phyloP scores from a whole-genome alignment of 208 protist genomes.

The Trypanosoma brucei region DNA sequence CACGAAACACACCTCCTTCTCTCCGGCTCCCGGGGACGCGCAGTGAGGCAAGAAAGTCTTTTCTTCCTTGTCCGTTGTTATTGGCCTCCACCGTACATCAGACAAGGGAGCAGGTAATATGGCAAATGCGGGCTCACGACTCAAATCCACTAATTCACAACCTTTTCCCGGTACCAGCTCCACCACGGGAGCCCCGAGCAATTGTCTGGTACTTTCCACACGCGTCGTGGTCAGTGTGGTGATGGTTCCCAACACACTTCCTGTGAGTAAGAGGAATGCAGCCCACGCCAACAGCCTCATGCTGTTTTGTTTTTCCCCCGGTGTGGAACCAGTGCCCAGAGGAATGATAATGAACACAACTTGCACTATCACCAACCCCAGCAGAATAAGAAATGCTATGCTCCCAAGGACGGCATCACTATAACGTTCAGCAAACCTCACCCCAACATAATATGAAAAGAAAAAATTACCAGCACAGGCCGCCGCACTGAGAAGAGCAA shows the following conservation, averaged over 20 bases:
- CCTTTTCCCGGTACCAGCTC: constrained; percentile 51
- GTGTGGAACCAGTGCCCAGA: constrained; percentile 38
- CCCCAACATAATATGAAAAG: constrained; percentile 68
- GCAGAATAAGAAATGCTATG: constrained; percentile 57
- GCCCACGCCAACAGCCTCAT: constrained; percentile 73
- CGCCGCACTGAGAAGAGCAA: constrained; percentile 53
- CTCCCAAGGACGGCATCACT: constrained; percentile 52
- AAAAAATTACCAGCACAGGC: constrained; percentile 68
- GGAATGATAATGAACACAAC: constrained; percentile 69
- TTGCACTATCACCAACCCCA: constrained; percentile 54
- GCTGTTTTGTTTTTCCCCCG: constrained; percentile 47
- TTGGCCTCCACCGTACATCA: constrained; percentile 75
- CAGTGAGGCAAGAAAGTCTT: constrained; percentile 45
- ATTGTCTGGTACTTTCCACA: constrained; percentile 42
- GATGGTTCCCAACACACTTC: constrained; percentile 63
- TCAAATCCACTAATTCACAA: constrained; percentile 34
- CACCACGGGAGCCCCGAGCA: constrained; percentile 52
- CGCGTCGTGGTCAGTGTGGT: constrained; percentile 67
- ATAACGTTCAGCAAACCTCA: constrained; percentile 47
- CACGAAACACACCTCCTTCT: constrained; percentile 45
- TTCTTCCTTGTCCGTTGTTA: constrained; percentile 49
- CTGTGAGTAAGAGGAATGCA: constrained; percentile 58
- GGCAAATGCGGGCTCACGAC: constrained; percentile 53
- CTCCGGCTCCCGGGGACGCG: constrained; percentile 7
- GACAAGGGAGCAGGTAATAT: constrained; percentile 52